These are phyloP conservation scores for Vicia sativa DNA, from an alignment of 306 rosid species.

Conservation along the genomic window DNA sequence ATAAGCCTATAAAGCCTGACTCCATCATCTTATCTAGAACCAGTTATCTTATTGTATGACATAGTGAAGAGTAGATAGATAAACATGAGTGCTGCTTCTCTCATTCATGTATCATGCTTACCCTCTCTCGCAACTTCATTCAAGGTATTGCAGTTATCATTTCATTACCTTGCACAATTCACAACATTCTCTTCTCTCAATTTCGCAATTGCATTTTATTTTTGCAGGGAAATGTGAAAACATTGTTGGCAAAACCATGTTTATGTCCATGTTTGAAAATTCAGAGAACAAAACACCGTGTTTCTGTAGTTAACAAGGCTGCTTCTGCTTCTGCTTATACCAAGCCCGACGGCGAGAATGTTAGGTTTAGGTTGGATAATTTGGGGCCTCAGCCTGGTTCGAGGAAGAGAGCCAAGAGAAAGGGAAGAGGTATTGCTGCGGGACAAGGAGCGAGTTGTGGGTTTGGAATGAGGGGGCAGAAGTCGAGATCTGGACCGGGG, in stretches of 20 bases:
- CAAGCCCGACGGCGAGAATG: constrained; percentile 33
- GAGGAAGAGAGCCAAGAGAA: constrained; percentile 82
- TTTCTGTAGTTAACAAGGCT: constrained; percentile 44
- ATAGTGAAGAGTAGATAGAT: neutral
- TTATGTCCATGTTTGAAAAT: constrained; percentile 46
- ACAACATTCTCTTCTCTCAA: neutral
- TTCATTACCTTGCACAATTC: too few relatives aligned
- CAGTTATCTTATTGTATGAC: neutral
- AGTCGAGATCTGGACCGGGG: constrained; percentile 94
- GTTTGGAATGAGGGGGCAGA: constrained; percentile 98
- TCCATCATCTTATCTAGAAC: too few relatives aligned
- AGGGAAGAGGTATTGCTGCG: constrained; percentile 90
- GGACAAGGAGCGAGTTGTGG: constrained; percentile 99
- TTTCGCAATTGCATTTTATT: constrained; percentile 31
- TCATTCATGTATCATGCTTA: constrained; percentile 42
- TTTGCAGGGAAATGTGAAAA: constrained; percentile 60
- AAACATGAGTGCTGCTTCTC: constrained; percentile 44
- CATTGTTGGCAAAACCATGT: constrained; percentile 44
- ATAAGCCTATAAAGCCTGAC: too few relatives aligned
- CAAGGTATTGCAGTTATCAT: too few relatives aligned
- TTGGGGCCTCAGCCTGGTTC: constrained; percentile 97
- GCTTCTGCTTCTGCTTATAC: constrained; percentile 38
- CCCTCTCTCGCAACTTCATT: constrained; percentile 62
- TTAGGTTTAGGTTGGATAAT: constrained; percentile 75
- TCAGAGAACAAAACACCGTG: constrained; percentile 36